Base-by-base conservation (phyloP, 345 rosid genomes). In the Anacardium occidentale region DNA sequence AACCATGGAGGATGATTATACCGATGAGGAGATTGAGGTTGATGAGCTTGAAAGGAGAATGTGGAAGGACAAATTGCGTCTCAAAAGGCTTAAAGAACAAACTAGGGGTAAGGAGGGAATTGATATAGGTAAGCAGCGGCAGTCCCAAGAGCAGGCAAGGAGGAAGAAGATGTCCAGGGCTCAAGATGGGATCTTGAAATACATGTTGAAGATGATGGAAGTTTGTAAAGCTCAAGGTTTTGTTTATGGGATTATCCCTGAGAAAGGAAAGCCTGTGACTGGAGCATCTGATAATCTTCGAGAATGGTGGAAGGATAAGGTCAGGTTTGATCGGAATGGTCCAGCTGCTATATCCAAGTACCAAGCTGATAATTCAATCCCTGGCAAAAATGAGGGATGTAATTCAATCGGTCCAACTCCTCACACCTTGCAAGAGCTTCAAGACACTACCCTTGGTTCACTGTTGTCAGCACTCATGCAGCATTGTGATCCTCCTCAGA, bases 271-370 rank as follows among this genome's bases (percentile, higher is more conserved):
- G 73, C 97, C 98, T 0, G 94, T 92, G 8, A 85, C 94, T 1
- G 99, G 98, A 1, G 87, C 96, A 44, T 92, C 99, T 10, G 99
- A 95, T 75, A 92, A 85, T 73, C 91, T 95, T 57, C 86, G 96
- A 32, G 99, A 84, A 62, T 95, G 99, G 99, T 95, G 99, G 99
- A 95, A 88, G 86, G 98, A 92, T 60, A 91, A 78, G 71, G 99
- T 95, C 70, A 79, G 93, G 83, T 95, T 95, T 69, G 99, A 95
- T 73, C 86, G 96, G 10, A 95, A 91, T 26, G 99, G 98, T 53
- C 97, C 94, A 0, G 96, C 96, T 29, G 98, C 98, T 48, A 87
- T 92, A 64, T 59, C 87, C 18, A 95, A 91, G 82, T 88, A 95
- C 55, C 87, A 86, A 72, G 88, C 83, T 1, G 98, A 89, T 47